Evolutionary conservation across 2,329 filamentous ascomycete species (phyloP), one percentile per base, ranked within the genome.

Genomic region (Diaporthe batatas): DNA sequence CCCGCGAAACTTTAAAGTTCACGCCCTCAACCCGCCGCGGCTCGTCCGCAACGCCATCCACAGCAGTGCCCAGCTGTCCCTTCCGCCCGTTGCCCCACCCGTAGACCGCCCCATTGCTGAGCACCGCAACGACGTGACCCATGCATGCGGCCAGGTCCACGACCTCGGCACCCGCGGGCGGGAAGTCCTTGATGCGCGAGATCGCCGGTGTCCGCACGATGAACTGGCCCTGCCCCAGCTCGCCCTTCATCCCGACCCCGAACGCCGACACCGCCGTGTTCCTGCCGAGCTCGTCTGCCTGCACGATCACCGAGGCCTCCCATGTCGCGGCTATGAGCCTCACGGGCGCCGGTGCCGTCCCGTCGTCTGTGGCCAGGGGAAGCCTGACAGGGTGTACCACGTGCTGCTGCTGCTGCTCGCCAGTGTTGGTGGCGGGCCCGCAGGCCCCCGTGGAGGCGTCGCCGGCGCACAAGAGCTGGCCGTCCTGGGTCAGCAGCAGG

Each of bases 41-140:
- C 21, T 78, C 79, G 82, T 88, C 87, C 2, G 92, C 80, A 36
- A 91, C 79, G 7, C 83, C 84, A 36, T 83, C 83, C 12, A 70
- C 42, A 0, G 88, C 87, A 54, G 84, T 82, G 0, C 95, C 95
- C 0, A 97, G 83, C 80, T 99, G 96, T 0, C 94, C 94, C 79
- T 98, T 96, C 32, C 94, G 89, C 18, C 93, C 92, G 77, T 91
- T 94, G 0, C 96, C 96, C 96, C 96, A 98, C 2, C 94, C 95
- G 80, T 93, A 97, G 1, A 92, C 91, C 21, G 93, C 87, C 0
- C 95, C 96, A 79, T 93, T 92, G 55, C 88, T 88, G 4, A 97
- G 82, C 0, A 98, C 88, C 1, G 85, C 90, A 21, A 97, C 89
- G 0, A 91, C 90, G 79, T 99, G 96, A 29, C 90, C 91, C 86